phyloP scores from a whole-genome alignment of 495 filamentous ascomycete genomes.

The Aspergillus sclerotiicarbonarius region DNA sequence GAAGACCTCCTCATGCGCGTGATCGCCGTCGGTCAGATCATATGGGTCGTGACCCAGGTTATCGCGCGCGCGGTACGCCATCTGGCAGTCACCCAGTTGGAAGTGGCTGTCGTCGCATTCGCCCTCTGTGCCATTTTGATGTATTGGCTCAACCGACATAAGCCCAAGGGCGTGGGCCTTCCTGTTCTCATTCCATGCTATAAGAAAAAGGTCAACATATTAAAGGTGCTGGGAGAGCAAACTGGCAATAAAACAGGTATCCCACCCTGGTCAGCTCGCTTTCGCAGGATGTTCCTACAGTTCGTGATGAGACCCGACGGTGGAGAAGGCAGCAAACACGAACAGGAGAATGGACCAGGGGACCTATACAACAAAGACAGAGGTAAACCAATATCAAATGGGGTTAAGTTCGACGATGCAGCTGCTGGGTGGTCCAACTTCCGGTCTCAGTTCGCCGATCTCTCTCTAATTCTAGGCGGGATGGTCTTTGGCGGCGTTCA shows the following conservation, averaged over 20 bases:
- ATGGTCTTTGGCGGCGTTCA: not conserved
- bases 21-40: not conserved
- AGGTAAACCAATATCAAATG: not conserved
- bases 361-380: no score
- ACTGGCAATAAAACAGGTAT: no score
- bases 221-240: not conserved
- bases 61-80: not conserved
- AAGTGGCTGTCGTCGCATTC: not conserved
- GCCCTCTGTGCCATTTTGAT: not conserved
- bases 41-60: not conserved
- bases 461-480: not conserved
- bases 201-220: not conserved
- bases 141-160: not conserved
- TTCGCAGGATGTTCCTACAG: not conserved
- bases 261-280: no score
- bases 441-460: no score
- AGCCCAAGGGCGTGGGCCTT: not conserved
- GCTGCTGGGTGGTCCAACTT: not conserved
- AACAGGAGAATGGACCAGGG: no score
- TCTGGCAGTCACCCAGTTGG: conserved; percentile 1
- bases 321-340: no score
- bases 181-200: not conserved
- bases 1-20: not conserved
- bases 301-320: no score
- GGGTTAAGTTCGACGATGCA: not conserved